Evolutionary conservation across 306 rosid genomes (phyloP), one percentile per base, ranked within the genome.

Genomic region (Quercus cerris): DNA sequence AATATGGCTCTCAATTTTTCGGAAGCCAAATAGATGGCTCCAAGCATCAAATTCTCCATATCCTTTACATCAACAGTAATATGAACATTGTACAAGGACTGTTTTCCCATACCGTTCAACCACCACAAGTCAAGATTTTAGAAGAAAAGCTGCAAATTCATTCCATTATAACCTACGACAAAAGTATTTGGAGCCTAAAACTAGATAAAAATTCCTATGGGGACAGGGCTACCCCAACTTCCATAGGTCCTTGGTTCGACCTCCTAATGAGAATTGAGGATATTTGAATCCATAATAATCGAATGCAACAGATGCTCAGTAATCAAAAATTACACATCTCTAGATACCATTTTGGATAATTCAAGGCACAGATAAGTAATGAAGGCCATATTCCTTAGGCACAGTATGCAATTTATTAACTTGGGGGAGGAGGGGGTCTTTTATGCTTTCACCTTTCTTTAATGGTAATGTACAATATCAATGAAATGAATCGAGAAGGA

Each of bases 41-140:
- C 95, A 94, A 7, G 87, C 83, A 85, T 94, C 97, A 75, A 94
- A 94, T 87, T 94, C 94, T 64, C 97, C 98, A 75, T 76, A 84
- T 75, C 89, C 81, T 91, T 85, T 71, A 91, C 94, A 75, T 94
- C 94, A 35, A 92, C 49, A 82, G 71, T 81, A 74, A 94, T 81
- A 64, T 71, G 83, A 77, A 92, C 97, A 25, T 84, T 83, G 82
- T 94, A 92, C 84, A 94, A 76, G 77, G 88, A 81, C 82, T 94
- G 97, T 80, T 92, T 92, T 64, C 98, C 98, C 98, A 92, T 92
- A 78, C 97, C 94, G 68, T 92, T 94, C 17, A 94, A 97, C 97
- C 97, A 94, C 97, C 98, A 94, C 74, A 94, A 86, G 84, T 91
- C 80, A 66, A 95, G 97, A 77, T 92, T 92, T 87, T 85, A 87